Conservation (phyloP, 768 basidiomycete genomes). For the Tylopilus vinaceipallidus region DNA sequence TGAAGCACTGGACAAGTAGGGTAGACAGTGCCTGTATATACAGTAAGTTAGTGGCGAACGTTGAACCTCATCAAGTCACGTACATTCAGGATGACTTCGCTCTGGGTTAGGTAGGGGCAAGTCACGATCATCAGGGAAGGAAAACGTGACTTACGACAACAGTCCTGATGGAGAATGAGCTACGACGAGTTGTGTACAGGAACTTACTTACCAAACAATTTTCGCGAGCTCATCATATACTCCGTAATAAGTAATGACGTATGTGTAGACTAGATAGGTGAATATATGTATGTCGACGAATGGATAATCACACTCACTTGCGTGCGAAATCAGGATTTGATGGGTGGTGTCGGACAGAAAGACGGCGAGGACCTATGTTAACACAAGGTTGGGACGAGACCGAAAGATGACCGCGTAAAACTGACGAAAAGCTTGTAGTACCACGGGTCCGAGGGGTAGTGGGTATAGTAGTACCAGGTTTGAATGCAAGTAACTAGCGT, state of each 20-base stretch:
- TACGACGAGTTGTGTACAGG: background rate
- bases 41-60: background rate
- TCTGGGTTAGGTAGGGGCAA: constrained; percentile 31
- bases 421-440: constrained; percentile 45
- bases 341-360: constrained; percentile 52
- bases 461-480: constrained; percentile 52
- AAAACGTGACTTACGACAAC: constrained; percentile 13
- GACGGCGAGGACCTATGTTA: constrained; percentile 45
- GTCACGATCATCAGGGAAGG: background rate
- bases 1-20: constrained; percentile 54
- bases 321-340: constrained; percentile 53
- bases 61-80: background rate
- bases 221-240: constrained; percentile 25
- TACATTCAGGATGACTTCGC: constrained; percentile 51
- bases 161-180: constrained; percentile 19
- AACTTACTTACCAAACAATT: constrained; percentile 41
- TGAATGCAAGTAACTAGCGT: constrained; percentile 52
- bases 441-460: constrained; percentile 49
- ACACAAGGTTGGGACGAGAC: background rate
- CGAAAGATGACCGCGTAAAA: background rate
- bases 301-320: constrained; percentile 30
- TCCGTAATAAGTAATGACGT: constrained; percentile 43
- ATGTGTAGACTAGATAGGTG: constrained; percentile 43
- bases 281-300: background rate
- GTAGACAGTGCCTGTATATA: constrained; percentile 38